Conservation (phyloP, 805 yeast genomes). For the Yarrowia divulgata region DNA sequence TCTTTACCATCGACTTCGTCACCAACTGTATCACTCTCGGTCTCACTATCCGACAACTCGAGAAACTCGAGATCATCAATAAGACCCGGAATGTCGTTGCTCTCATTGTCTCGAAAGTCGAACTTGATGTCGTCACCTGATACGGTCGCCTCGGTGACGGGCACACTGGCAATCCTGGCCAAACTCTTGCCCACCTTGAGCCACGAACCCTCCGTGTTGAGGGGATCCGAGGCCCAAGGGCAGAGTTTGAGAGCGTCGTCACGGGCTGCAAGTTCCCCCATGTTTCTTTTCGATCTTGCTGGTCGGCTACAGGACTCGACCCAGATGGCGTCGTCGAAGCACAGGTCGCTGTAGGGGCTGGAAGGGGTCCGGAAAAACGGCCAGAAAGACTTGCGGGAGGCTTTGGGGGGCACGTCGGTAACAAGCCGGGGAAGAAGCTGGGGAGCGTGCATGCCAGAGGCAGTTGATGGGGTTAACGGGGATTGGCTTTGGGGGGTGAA, state of each 20-base stretch:
- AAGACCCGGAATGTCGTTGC: not conserved
- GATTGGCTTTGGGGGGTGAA: too few relatives aligned
- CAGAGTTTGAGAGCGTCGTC: conserved; percentile 6
- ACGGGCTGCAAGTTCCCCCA: not conserved
- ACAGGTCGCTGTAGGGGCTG: too few relatives aligned
- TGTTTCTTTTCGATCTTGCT: not conserved
- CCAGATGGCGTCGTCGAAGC: not conserved
- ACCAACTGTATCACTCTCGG: too few relatives aligned
- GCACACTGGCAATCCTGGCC: not conserved
- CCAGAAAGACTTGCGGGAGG: not conserved
- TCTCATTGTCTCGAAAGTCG: conserved; percentile 3
- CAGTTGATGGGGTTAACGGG: too few relatives aligned
- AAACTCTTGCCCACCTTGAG: not conserved
- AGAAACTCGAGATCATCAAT: not conserved
- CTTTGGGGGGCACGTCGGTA: conserved; percentile 8
- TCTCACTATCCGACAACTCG: too few relatives aligned
- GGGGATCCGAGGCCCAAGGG: conserved; percentile 11
- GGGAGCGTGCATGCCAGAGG: conserved; percentile 14
- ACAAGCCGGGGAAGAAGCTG: conserved; percentile 37
- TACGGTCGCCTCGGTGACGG: not conserved
- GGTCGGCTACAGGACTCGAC: not conserved
- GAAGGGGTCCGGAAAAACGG: not conserved
- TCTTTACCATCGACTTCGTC: not conserved
- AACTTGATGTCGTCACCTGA: conserved; percentile 6
- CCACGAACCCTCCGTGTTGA: not conserved